phyloP scores from a whole-genome alignment of 2,329 filamentous ascomycete genomes.

The Didymellaceae sp. region DNA sequence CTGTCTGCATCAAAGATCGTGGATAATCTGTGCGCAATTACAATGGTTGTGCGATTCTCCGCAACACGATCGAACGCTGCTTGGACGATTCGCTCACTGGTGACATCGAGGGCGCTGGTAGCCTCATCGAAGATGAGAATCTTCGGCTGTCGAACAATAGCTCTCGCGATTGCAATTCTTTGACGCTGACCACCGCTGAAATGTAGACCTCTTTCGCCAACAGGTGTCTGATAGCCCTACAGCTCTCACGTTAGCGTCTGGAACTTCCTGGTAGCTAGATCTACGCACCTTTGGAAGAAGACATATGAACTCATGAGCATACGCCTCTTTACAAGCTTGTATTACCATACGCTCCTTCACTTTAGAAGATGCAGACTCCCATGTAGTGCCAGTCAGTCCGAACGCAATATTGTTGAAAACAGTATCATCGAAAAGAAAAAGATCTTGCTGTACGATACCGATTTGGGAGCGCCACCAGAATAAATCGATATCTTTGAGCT shows the following conservation, averaged over 20 bases:
- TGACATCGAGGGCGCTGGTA: conserved; percentile 89
- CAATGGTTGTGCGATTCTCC: conserved; percentile 85
- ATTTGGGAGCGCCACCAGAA: conserved; percentile 91
- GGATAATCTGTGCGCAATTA: conserved; percentile 90
- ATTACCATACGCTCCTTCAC: conserved; percentile 70
- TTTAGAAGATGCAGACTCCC: conserved; percentile 52
- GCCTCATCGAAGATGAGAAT: conserved; percentile 90
- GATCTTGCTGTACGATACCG: conserved; percentile 88
- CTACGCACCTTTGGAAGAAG: conserved; percentile 55
- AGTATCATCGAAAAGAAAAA: conserved; percentile 83
- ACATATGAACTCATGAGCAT: conserved; percentile 88
- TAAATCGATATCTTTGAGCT: conserved; percentile 80
- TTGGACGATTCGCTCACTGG: conserved; percentile 91
- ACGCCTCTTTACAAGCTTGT: conserved; percentile 75
- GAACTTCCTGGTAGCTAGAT: conserved; percentile 50
- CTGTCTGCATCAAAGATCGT: conserved; percentile 83
- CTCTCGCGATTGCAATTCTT: conserved; percentile 61
- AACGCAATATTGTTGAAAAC: conserved; percentile 90
- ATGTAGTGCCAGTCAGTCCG: conserved; percentile 74
- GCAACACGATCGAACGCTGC: conserved; percentile 84
- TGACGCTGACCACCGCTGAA: conserved; percentile 67
- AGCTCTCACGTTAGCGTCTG: not conserved
- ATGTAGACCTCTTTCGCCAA: conserved; percentile 77
- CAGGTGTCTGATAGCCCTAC: conserved; percentile 81
- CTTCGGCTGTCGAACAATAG: conserved; percentile 57